Evolutionary conservation across 1,139 yeast genomes (phyloP).

Genomic region (Yarrowia galli): DNA sequence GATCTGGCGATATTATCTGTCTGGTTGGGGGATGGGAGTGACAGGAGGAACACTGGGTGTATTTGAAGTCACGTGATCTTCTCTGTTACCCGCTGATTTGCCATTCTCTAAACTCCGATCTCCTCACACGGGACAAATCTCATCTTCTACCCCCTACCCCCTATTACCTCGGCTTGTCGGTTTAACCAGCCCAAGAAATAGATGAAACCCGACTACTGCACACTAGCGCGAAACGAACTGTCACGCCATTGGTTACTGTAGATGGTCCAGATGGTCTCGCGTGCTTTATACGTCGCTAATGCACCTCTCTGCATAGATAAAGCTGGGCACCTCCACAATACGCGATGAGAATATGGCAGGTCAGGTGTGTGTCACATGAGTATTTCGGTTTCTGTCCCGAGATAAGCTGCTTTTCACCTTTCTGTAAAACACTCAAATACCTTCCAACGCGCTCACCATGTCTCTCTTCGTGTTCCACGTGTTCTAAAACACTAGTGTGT

Average conservation of each 20-base stretch:
- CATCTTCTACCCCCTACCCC: no score
- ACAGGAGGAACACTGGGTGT: no score
- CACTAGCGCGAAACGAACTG: background rate
- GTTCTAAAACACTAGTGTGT: background rate
- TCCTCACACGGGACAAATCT: no score
- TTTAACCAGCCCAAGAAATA: background rate
- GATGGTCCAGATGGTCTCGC: background rate
- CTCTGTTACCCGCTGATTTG: no score
- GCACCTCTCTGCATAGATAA: background rate
- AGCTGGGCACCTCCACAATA: background rate
- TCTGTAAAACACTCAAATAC: no score
- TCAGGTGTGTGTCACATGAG: background rate
- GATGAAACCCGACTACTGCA: background rate
- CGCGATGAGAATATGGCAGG: background rate
- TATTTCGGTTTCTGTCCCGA: no score
- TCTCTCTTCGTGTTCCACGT: background rate
- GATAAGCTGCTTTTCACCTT: no score
- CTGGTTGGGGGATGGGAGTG: no score
- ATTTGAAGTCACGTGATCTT: no score
- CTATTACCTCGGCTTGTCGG: background rate
- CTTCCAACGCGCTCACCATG: no score
- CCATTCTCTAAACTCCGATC: no score
- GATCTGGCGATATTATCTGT: no score
- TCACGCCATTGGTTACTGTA: background rate
- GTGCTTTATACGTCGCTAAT: background rate